Base-by-base conservation (phyloP, 2,329 filamentous ascomycete species). In the Aspergillus udagawae region DNA sequence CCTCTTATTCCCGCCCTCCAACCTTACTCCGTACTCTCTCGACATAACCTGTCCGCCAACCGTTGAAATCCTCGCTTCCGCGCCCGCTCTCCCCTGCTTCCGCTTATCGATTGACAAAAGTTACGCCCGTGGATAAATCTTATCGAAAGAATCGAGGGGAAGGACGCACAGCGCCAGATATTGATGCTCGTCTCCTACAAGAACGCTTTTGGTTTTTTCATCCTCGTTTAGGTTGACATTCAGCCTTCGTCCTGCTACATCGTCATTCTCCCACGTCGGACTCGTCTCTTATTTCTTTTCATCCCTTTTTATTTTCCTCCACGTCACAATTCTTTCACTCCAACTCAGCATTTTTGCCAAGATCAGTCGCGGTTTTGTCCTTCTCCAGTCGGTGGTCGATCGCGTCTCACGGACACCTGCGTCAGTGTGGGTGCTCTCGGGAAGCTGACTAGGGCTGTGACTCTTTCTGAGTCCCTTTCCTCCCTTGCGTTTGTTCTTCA, bases 271-370 rank as follows among this genome's bases (percentile, higher is more conserved):
- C 49, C n/a, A 20, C 42, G 48, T 41, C 45, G 41, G 38, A 41
- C 52, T 47, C 27, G 1, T 48, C 29, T 35, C 55, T 48, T 56
- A 20, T 38, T 49, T 47, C 55, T 48, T 56, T 49, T 44, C 48
- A 42, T 25, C 17, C 14, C 49, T 44, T 45, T 59, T 53, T 3
- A 35, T 35, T 17, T 35, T 17, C 32, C 32, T 38, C 32, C 32
- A 17, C 14, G 4, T 32, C 29, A 29, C 55, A 41, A 47, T 51
- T 50, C 51, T 27, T 51, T 17, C 52, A 3, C 29, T 25, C 41
- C 56, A 56, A 57, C 55, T 62, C 60, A 63, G 59, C 65, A 65
- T 66, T 63, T 54, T 60, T 64, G 63, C 65, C 65, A 67, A 67
- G 63, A 47, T 47, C 23, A 23, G 7, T 23, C 53, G 56, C 57